Conservation (phyloP, 2,329 filamentous ascomycete genomes). For the Trichoderma koningii region DNA sequence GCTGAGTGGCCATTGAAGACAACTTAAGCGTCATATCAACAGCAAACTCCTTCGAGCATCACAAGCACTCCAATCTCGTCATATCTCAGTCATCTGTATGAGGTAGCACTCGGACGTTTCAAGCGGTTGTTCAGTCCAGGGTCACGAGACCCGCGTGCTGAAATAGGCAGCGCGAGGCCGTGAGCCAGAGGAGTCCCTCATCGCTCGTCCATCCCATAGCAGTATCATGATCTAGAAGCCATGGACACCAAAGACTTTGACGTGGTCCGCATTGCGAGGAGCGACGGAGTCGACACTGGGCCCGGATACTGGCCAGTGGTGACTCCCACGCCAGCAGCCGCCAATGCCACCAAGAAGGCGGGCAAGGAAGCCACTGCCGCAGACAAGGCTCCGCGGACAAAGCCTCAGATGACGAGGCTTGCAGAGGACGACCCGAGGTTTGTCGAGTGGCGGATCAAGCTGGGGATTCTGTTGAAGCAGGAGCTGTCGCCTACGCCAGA, state of each 20-base stretch:
- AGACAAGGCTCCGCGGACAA: constrained; percentile 44
- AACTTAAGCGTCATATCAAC: neutral
- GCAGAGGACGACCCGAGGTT: constrained; percentile 48
- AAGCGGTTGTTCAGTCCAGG: neutral
- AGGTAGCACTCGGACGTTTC: neutral
- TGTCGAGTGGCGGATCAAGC: constrained; percentile 49
- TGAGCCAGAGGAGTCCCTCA: neutral
- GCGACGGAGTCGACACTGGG: constrained; percentile 50
- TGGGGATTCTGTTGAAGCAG: constrained; percentile 50
- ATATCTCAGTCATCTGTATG: neutral
- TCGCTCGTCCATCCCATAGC: neutral
- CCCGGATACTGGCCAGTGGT: constrained; percentile 49
- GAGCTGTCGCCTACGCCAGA: constrained; percentile 47
- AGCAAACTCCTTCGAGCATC: neutral
- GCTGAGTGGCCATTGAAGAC: neutral
- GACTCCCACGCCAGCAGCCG: constrained; percentile 31
- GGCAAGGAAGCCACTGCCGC: constrained; percentile 38
- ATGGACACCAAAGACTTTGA: constrained; percentile 46
- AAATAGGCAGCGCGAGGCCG: constrained; percentile 1
- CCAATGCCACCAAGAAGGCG: constrained; percentile 38
- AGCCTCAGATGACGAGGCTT: constrained; percentile 49
- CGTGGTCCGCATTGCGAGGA: constrained; percentile 47
- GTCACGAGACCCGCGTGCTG: constrained; percentile 18
- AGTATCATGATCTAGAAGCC: neutral
- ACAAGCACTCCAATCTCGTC: neutral